Percentiles rank a stretch among this genome's conserved stretches.
Evolutionary conservation across 2,329 filamentous ascomycete species (phyloP).

Genomic region (Ophiostoma angusticollis): DNA sequence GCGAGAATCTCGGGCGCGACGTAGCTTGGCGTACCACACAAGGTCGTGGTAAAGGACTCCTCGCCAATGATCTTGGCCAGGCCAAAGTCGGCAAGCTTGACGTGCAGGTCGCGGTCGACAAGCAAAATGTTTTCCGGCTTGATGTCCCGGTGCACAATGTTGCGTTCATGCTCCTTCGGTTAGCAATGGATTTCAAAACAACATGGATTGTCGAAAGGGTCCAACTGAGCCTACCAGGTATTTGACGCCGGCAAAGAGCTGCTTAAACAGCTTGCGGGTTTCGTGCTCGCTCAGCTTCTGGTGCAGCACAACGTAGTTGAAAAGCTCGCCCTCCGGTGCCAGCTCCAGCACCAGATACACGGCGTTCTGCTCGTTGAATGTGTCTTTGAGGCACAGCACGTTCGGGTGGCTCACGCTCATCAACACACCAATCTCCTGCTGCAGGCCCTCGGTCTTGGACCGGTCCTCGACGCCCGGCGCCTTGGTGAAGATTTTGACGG

Average conservation of each 20-base stretch:
- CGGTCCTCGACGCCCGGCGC: conserved; percentile 68
- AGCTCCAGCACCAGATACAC: conserved; percentile 88
- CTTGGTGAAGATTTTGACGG: conserved; percentile 91
- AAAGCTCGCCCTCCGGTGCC: conserved; percentile 84
- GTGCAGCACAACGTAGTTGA: conserved; percentile 88
- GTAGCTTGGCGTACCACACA: conserved; percentile 95
- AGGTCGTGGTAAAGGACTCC: conserved; percentile 90
- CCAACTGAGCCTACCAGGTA: conserved; percentile 89
- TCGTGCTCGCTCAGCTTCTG: conserved; percentile 77
- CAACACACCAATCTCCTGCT: conserved; percentile 91
- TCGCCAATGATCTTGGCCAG: conserved; percentile 97
- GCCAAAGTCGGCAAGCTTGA: conserved; percentile 94
- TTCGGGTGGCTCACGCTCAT: conserved; percentile 97
- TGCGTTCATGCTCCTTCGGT: conserved; percentile 70
- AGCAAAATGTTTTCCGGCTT: conserved; percentile 95
- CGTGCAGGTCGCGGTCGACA: conserved; percentile 67
- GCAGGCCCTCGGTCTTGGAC: conserved; percentile 71
- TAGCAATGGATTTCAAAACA: neutral
- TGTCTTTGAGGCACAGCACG: conserved; percentile 84
- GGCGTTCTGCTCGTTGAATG: conserved; percentile 80
- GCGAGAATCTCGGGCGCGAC: conserved; percentile 92
- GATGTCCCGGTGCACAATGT: conserved; percentile 95
- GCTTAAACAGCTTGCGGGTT: conserved; percentile 73
- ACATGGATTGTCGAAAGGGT: conserved; percentile 4
- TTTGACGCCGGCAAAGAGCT: conserved; percentile 87